Evolutionary conservation across 768 basidiomycete genomes (phyloP), one percentile per base, ranked within the genome.

Genomic region (Filobasidium floriforme): DNA sequence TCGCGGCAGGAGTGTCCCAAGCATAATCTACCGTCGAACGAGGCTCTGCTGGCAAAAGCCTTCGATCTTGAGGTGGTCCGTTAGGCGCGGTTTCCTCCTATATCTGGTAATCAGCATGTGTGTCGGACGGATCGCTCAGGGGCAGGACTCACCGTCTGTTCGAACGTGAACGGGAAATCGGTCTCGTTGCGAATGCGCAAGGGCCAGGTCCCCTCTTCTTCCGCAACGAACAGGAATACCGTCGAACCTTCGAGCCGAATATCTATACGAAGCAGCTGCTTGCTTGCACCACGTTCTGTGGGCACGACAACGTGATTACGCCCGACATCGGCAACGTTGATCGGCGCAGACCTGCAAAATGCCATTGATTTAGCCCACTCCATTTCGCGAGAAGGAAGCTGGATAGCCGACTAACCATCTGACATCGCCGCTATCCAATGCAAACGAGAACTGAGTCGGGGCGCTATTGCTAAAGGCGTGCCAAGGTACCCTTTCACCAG

Each of bases 291-390:
- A 51, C 60, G 14, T 61, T 44, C 28, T 52, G 65, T 51, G 40
- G 65, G 37, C 44, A 51, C 49, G 43, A 32, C 15, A 76, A 54
- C 51, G 74, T 62, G 4, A 69, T 75, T 83, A 29, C 83, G 81
- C 19, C 96, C 96, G 66, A 99, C 90, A 71, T 94, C 89, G 73
- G 92, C 87, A 43, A 97, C 83, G 75, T 89, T 91, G 79, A 98
- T 87, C 0, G 92, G 90, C 1, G 92, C 82, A 1, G 94, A 37
- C 32, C 29, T 59, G 18, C 57, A 7, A 22, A n/a, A n/a, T 32
- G 7, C 22, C 12, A 54, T 19, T 29, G 24, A 24, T 2, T 29
- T 40, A 14, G 22, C 41, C 40, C 32, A 52, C 18, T 40, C 0
- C 12, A n/a, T 10, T 14, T 26, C 3, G 6, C 18, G 59, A 19